These are phyloP conservation scores for Pistacia integerrima DNA, from an alignment of 345 rosid species.

Conservation along the genomic window DNA sequence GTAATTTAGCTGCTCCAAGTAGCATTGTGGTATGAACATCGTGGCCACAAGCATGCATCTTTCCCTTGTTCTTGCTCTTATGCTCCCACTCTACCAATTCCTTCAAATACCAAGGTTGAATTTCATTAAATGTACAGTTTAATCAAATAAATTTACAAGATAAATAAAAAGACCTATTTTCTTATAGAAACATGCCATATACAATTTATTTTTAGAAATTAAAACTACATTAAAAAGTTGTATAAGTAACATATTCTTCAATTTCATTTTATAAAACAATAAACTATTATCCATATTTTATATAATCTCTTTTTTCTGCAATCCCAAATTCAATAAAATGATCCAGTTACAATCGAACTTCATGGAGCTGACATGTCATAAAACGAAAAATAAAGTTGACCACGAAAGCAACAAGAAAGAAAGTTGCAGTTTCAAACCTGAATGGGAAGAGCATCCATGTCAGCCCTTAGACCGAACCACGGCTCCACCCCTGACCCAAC, in stretches of 20 bases:
- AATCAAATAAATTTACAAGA: not conserved
- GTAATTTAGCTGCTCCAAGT: conserved; percentile 60
- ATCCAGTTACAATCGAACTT: too few relatives aligned
- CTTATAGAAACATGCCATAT: too few relatives aligned
- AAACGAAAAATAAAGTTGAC: too few relatives aligned
- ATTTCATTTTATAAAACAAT: not conserved
- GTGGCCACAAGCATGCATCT: conserved; percentile 70
- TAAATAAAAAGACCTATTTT: too few relatives aligned
- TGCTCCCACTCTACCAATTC: conserved; percentile 51
- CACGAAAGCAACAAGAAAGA: too few relatives aligned
- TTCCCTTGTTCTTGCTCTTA: conserved; percentile 46
- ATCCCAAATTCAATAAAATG: too few relatives aligned
- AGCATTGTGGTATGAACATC: conserved; percentile 55
- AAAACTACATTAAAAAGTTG: too few relatives aligned
- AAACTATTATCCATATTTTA: not conserved
- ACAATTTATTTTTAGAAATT: too few relatives aligned
- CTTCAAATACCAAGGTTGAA: conserved; percentile 19
- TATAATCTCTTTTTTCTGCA: too few relatives aligned
- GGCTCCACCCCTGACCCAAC: conserved; percentile 47
- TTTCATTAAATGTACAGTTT: not conserved
- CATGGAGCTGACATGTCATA: too few relatives aligned
- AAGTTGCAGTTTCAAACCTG: conserved; percentile 30
- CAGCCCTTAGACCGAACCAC: conserved; percentile 58
- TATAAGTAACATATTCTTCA: too few relatives aligned
- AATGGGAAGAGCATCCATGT: conserved; percentile 62